phyloP scores from a whole-genome alignment of 1,284 basidiomycete genomes.

The Boletus sp. region DNA sequence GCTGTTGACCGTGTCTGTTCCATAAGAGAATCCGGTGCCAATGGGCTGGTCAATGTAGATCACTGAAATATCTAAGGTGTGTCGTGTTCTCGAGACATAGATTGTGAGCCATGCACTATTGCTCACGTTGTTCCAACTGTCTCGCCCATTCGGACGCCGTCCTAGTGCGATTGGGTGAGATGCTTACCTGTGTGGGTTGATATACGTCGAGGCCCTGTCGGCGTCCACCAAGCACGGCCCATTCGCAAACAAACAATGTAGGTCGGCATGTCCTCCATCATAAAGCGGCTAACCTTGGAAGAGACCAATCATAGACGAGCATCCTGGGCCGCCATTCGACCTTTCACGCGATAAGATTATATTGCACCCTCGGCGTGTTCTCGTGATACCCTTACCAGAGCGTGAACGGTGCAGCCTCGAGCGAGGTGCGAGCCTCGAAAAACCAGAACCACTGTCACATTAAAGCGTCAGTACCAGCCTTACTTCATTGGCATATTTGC shows the following conservation, averaged over 20 bases:
- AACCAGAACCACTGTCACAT: conserved; percentile 64
- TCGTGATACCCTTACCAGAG: conserved; percentile 45
- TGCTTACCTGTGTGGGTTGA: conserved; percentile 32
- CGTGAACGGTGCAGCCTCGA: conserved; percentile 61
- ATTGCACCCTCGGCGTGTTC: conserved; percentile 21
- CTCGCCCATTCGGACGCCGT: conserved; percentile 4
- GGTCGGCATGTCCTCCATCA: background rate
- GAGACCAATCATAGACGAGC: conserved; percentile 42
- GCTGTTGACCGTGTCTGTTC: conserved; percentile 51
- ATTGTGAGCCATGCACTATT: conserved; percentile 44
- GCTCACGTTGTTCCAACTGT: conserved; percentile 67
- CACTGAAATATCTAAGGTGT: conserved; percentile 37
- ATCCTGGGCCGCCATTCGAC: conserved; percentile 39
- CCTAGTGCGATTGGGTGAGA: background rate
- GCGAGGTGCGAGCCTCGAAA: conserved; percentile 56
- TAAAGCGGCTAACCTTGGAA: conserved; percentile 34
- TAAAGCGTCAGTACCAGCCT: conserved; percentile 6
- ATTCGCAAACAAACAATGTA: conserved; percentile 4
- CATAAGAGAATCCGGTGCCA: conserved; percentile 62
- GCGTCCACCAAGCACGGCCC: conserved; percentile 30
- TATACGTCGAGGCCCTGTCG: conserved; percentile 23
- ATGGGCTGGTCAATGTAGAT: conserved; percentile 78
- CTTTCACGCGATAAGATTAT: conserved; percentile 11
- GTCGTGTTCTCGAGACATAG: background rate
- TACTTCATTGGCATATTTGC: conserved; percentile 52